Conservation (phyloP, 345 rosid genomes). For the Microcos paniculata region DNA sequence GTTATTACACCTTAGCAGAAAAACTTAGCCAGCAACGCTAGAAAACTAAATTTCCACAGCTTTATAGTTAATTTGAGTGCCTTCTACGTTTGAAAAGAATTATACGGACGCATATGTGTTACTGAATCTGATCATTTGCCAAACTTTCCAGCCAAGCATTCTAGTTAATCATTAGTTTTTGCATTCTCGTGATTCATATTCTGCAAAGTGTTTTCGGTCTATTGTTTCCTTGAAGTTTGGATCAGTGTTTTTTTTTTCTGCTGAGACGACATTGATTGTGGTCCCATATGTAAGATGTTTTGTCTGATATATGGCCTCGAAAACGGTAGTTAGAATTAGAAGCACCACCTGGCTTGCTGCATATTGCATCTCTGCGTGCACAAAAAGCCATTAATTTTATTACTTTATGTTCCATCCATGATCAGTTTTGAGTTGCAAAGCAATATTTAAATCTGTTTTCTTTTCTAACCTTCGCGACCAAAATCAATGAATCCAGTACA, state of each 20-base stretch:
- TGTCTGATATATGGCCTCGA: not conserved
- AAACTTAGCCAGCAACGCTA: not conserved
- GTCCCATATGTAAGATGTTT: not conserved
- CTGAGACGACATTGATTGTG: not conserved
- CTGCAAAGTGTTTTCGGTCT: not conserved
- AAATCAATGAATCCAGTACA: not conserved
- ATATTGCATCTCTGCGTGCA: too few species aligned
- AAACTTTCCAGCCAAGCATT: slow-evolving; percentile 52
- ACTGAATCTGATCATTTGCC: slow-evolving; percentile 23
- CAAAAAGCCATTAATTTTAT: too few species aligned
- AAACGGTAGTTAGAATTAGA: not conserved
- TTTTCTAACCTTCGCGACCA: not conserved
- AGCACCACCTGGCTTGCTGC: not conserved
- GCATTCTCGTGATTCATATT: not conserved
- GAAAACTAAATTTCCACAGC: not conserved
- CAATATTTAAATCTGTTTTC: not conserved
- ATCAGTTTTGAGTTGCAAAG: too few species aligned
- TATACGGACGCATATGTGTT: not conserved
- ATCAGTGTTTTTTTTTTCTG: not conserved
- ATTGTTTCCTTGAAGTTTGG: not conserved
- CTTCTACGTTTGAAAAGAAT: slow-evolving; percentile 33
- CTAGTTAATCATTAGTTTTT: slow-evolving; percentile 20
- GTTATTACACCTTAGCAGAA: not conserved
- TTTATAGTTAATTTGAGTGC: slow-evolving; percentile 29
- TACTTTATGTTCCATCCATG: too few species aligned